phyloP scores from a whole-genome alignment of 352 stramenopile species.

The Phytophthora sp. region DNA sequence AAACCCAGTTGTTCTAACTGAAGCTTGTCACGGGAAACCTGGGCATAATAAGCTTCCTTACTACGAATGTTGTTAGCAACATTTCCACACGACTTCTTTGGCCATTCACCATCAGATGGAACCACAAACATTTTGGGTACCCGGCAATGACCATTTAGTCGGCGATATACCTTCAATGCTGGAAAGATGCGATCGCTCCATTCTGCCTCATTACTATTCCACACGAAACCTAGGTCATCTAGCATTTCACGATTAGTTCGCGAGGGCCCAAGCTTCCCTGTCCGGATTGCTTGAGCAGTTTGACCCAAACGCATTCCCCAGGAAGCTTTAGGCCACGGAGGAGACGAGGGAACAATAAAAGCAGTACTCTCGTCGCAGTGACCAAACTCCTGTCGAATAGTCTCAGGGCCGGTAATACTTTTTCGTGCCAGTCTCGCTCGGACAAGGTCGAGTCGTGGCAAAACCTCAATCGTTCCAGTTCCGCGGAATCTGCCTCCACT shows the following conservation, averaged over 20 bases:
- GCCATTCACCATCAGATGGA: slow-evolving; percentile 34
- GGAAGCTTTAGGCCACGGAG: slow-evolving; percentile 36
- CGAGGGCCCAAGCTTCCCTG: neutral
- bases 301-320: slow-evolving; percentile 41
- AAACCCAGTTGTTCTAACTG: neutral
- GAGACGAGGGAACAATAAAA: slow-evolving; percentile 33
- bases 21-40: neutral
- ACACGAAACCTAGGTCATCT: slow-evolving; percentile 48
- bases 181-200: slow-evolving; percentile 49
- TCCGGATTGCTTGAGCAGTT: slow-evolving; percentile 42
- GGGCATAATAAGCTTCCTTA: neutral
- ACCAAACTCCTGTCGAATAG: slow-evolving; percentile 27
- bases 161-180: slow-evolving; percentile 36
- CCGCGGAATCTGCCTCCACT: slow-evolving; percentile 19
- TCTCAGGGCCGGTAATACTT: slow-evolving; percentile 43
- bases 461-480: slow-evolving; percentile 39
- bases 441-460: slow-evolving; percentile 32
- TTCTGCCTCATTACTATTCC: slow-evolving; percentile 34
- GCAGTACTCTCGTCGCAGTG: slow-evolving; percentile 33
- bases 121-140: slow-evolving; percentile 46
- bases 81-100: slow-evolving; percentile 24
- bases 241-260: neutral
- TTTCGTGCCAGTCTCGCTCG: slow-evolving; percentile 43
- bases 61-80: neutral
- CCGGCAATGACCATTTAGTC: slow-evolving; percentile 23